These are phyloP conservation scores for Rhinocladiella similis DNA, from an alignment of 2,329 filamentous ascomycete species.

Conservation along the genomic window DNA sequence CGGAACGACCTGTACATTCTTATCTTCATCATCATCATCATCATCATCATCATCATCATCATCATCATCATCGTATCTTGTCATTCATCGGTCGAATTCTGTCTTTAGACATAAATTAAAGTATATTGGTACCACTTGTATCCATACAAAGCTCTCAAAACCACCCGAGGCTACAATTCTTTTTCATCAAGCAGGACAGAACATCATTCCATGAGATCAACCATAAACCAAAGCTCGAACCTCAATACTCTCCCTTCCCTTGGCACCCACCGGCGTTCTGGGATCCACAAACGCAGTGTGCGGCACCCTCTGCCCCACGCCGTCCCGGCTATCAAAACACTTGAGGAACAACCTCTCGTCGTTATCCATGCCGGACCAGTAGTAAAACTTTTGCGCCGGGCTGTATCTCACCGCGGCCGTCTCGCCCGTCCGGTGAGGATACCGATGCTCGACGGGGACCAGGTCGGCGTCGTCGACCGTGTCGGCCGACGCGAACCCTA, in stretches of 20 bases:
- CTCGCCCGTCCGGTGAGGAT: constrained; percentile 69
- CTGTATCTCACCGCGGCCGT: constrained; percentile 69
- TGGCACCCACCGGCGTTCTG: constrained; percentile 66
- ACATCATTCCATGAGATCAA: no score
- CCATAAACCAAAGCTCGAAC: constrained; percentile 84
- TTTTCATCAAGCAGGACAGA: no score
- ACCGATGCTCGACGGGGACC: constrained; percentile 71
- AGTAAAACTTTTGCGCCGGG: constrained; percentile 70
- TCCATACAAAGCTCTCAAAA: no score
- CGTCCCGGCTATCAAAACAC: constrained; percentile 69
- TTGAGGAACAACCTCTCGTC: constrained; percentile 73
- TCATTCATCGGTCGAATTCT: no score
- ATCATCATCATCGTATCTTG: no score
- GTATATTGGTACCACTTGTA: no score
- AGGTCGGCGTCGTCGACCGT: constrained; percentile 63
- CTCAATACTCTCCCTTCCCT: constrained; percentile 83
- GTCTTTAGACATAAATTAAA: no score
- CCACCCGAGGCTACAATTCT: no score
- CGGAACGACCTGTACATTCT: no score
- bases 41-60: no score
- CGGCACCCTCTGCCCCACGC: constrained; percentile 52
- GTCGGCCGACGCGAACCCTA: constrained; percentile 58
- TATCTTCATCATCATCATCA: no score
- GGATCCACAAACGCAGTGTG: constrained; percentile 82
- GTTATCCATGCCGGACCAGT: constrained; percentile 74